Percentiles rank a stretch among this genome's conserved stretches.
phyloP scores from a whole-genome alignment of 2,329 filamentous ascomycete species.

The Colletotrichum musicola region DNA sequence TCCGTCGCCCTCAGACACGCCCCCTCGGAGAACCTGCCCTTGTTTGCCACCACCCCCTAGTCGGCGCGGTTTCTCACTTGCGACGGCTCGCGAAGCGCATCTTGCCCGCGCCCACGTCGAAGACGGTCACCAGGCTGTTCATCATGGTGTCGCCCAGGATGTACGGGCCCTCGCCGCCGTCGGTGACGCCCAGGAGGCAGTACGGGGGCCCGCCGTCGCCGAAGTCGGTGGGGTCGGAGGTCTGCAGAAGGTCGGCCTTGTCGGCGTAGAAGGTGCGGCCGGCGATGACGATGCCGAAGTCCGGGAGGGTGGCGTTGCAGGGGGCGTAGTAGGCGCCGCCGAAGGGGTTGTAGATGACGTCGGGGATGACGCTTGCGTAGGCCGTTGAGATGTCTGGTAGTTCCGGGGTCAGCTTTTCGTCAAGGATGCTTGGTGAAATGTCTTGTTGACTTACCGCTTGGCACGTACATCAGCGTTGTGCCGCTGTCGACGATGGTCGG shows the following conservation, averaged over 20 bases:
- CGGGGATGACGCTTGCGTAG: not conserved
- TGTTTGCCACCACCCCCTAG: too few species aligned
- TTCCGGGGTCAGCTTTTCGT: not conserved
- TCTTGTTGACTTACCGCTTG: conserved; percentile 7
- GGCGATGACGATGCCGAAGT: conserved; percentile 46
- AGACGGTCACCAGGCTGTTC: conserved; percentile 47
- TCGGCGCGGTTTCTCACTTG: too few species aligned
- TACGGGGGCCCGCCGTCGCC: conserved; percentile 29
- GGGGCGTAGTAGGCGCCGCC: conserved; percentile 41
- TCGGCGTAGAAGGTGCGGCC: conserved; percentile 43
- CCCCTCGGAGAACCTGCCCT: too few species aligned
- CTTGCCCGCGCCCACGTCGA: conserved; percentile 46
- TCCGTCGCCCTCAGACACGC: too few species aligned
- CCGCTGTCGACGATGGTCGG: conserved; percentile 4
- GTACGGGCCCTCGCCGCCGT: conserved; percentile 41
- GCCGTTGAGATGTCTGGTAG: conserved; percentile 1
- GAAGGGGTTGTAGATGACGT: not conserved
- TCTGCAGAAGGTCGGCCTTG: conserved; percentile 44
- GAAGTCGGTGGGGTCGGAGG: conserved; percentile 42
- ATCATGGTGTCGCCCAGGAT: conserved; percentile 46
- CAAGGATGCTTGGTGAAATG: too few species aligned
- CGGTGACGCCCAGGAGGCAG: conserved; percentile 46
- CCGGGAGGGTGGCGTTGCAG: conserved; percentile 47
- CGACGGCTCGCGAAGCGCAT: conserved; percentile 45
- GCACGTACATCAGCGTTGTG: conserved; percentile 4